Evolutionary conservation across 345 rosid genomes (phyloP).

Genomic region (Eucalyptus brandiana): DNA sequence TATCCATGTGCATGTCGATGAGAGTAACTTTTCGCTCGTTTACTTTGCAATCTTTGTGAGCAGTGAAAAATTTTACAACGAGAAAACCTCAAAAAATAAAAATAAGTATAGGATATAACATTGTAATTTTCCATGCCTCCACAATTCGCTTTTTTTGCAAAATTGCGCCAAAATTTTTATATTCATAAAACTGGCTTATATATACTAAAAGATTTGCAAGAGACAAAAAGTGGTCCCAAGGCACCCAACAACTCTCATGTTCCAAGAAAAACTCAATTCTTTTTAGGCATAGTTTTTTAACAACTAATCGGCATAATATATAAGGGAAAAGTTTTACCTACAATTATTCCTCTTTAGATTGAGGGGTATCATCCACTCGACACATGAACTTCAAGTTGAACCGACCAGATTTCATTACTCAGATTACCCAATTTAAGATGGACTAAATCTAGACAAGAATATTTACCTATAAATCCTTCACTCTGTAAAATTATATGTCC

Average conservation of each 20-base stretch:
- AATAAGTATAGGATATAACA: not conserved
- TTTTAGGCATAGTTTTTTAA: not conserved
- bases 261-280: not conserved
- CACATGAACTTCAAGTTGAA: not conserved
- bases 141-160: not conserved
- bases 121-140: not conserved
- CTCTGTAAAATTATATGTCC: not conserved
- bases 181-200: not conserved
- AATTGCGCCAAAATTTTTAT: not conserved
- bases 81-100: not conserved
- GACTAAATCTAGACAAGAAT: not conserved
- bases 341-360: not conserved
- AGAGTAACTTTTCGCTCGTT: not conserved
- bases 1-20: not conserved
- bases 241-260: not conserved
- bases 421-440: not conserved
- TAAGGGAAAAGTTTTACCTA: not conserved
- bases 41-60: not conserved
- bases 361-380: not conserved
- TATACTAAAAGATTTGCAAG: not conserved
- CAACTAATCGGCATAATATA: not conserved
- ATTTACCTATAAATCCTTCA: not conserved
- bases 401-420: not conserved
- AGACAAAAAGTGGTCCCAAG: not conserved
- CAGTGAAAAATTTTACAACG: not conserved